These are phyloP conservation scores for Thinopyrum elongatum DNA, from an alignment of 176 grass and related monocot species.

Conservation along the genomic window DNA sequence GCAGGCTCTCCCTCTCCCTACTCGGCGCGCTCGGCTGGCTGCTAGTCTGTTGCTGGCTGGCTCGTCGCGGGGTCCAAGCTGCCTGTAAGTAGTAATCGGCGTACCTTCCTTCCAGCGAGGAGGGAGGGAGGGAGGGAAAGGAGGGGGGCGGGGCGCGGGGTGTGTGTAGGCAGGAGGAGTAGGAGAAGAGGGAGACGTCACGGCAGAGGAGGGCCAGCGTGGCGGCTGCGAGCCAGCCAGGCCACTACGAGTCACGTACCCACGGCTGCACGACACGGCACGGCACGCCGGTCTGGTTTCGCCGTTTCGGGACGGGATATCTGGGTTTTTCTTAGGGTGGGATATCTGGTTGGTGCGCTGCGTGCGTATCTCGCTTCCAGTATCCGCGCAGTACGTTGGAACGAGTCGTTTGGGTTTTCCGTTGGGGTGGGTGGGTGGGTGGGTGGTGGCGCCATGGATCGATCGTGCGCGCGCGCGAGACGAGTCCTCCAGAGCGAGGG, in stretches of 20 bases:
- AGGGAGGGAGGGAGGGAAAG: neutral
- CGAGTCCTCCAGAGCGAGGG: neutral
- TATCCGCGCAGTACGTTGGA: neutral
- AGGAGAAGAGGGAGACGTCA: neutral
- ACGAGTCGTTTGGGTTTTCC: neutral
- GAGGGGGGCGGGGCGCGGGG: neutral
- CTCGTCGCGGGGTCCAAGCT: neutral
- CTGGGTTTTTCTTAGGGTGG: too few relatives aligned
- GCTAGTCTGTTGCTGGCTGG: neutral
- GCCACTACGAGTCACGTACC: neutral
- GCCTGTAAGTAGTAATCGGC: neutral
- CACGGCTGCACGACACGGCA: neutral
- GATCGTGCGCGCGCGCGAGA: neutral
- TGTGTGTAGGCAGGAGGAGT: neutral
- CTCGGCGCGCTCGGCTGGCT: neutral
- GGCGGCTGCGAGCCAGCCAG: neutral
- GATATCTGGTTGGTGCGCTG: neutral
- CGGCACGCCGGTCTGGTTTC: neutral
- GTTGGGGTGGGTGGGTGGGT: neutral
- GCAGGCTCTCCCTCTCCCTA: neutral
- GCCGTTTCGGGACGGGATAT: neutral
- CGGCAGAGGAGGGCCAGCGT: neutral
- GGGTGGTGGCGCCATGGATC: neutral
- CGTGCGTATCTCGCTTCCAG: neutral
- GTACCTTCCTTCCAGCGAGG: neutral